Conservation (phyloP, 2,329 filamentous ascomycete species). For the Aspergillus proliferans region DNA sequence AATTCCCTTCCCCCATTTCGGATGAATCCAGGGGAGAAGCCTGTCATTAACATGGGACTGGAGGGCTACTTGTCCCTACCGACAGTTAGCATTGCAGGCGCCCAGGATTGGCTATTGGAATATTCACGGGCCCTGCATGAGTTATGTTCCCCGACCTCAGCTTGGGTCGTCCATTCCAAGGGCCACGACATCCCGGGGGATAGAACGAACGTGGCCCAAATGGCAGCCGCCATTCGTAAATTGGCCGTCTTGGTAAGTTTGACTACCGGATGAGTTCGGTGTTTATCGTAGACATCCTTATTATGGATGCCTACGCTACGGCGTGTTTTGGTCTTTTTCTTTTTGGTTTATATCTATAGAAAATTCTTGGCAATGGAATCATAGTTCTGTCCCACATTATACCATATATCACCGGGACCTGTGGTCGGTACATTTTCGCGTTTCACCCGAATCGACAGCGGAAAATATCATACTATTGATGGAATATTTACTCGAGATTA, state of each 20-base stretch:
- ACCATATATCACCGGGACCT: too few relatives aligned
- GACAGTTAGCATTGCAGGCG: constrained; percentile 19
- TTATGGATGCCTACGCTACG: too few relatives aligned
- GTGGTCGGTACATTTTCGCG: too few relatives aligned
- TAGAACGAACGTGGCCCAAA: constrained; percentile 16
- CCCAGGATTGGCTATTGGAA: constrained; percentile 18
- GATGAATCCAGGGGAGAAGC: constrained; percentile 17
- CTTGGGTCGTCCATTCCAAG: constrained; percentile 21
- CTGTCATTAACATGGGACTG: constrained; percentile 17
- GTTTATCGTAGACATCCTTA: too few relatives aligned
- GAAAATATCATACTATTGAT: too few relatives aligned
- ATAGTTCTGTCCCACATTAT: too few relatives aligned
- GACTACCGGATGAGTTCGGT: too few relatives aligned
- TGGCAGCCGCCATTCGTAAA: constrained; percentile 19
- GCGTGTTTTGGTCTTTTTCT: too few relatives aligned
- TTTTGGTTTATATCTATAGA: too few relatives aligned
- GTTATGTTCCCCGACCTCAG: constrained; percentile 15
- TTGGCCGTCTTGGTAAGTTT: constrained; percentile 1
- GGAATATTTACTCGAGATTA: too few relatives aligned
- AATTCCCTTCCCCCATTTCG: constrained; percentile 26
- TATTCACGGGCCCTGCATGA: constrained; percentile 19
- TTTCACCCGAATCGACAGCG: too few relatives aligned
- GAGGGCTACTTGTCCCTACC: constrained; percentile 21
- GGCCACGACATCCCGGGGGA: constrained; percentile 24
- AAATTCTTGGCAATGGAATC: too few relatives aligned